Base-by-base conservation (phyloP, 345 rosid species). In the Gossypium stocksii region DNA sequence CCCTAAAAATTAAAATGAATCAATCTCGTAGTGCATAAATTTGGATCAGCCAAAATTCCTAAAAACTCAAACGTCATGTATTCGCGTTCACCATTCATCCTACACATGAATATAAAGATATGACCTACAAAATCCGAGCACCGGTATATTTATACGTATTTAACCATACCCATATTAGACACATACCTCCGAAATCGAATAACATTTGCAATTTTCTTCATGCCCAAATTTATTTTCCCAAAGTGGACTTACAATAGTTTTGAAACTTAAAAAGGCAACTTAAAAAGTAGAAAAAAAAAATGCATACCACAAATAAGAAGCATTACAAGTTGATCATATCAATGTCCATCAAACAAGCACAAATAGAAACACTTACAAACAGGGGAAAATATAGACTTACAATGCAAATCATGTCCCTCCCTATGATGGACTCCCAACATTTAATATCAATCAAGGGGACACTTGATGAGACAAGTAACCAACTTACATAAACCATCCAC, bases 321-420 rank as follows among this genome's bases (percentile, higher is more conserved):
- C 74, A 79, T 71, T 76, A 79, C 78, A 80, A 70, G 64, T 68
- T 15, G 72, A 81, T 61, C 74, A 71, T 66, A 66, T 70, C 19
- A 20, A 74, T 23, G 76, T 77, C 44, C 78, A 70, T 77, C 80
- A 77, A 72, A 77, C 81, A 71, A 76, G 75, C 78, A 83, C 79
- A 80, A 77, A 77, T 71, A 53, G 0, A 68, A 58, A 62, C 70
- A 83, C 80, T 80, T 80, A 72, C 80, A 77, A 68, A 70, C 81
- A 1, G 77, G 69, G 76, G 81, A 74, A 34, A 80, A 58, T 58
- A 75, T 11, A 75, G 69, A 54, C 53, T 64, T 71, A 58, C 63
- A 80, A 79, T 44, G 76, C 81, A 75, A 34, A 72, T 41, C 81
- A 72, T 72, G 78, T 65, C 27, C 86, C 85, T 51, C 73, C 72